phyloP scores from a whole-genome alignment of 2,329 filamentous ascomycete species.

The Ascochyta fabae region DNA sequence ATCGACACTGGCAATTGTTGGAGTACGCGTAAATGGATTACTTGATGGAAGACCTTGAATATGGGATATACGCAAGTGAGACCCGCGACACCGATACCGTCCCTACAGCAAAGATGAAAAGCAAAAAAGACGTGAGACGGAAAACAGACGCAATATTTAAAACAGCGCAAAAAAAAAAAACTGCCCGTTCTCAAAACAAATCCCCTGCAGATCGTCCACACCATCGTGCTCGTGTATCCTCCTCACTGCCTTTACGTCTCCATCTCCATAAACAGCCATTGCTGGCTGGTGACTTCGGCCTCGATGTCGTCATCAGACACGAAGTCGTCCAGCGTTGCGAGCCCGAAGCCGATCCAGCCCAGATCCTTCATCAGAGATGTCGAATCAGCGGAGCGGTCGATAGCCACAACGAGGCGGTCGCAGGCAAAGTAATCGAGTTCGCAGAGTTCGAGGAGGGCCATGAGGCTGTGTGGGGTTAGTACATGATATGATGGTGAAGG shows the following conservation, averaged over 20 bases:
- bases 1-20: no score
- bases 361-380: slow-evolving; percentile 77
- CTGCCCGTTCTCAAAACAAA: background rate
- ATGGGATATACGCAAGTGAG: background rate
- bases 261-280: slow-evolving; percentile 89
- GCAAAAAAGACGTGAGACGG: background rate
- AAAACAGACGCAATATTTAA: background rate
- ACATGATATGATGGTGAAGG: no score
- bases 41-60: background rate
- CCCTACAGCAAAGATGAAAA: background rate
- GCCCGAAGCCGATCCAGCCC: slow-evolving; percentile 91
- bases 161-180: no score
- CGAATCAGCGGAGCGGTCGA: slow-evolving; percentile 72
- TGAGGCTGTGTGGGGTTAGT: slow-evolving; percentile 56
- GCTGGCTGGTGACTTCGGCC: slow-evolving; percentile 67
- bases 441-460: slow-evolving; percentile 89
- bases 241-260: slow-evolving; percentile 65
- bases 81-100: background rate
- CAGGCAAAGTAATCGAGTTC: slow-evolving; percentile 75
- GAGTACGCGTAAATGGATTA: no score
- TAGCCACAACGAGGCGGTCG: slow-evolving; percentile 77
- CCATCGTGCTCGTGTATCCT: slow-evolving; percentile 1
- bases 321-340: slow-evolving; percentile 81
- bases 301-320: slow-evolving; percentile 57
- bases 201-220: slow-evolving; percentile 5